phyloP scores from a whole-genome alignment of 306 rosid species.

The Quillaja saponaria region DNA sequence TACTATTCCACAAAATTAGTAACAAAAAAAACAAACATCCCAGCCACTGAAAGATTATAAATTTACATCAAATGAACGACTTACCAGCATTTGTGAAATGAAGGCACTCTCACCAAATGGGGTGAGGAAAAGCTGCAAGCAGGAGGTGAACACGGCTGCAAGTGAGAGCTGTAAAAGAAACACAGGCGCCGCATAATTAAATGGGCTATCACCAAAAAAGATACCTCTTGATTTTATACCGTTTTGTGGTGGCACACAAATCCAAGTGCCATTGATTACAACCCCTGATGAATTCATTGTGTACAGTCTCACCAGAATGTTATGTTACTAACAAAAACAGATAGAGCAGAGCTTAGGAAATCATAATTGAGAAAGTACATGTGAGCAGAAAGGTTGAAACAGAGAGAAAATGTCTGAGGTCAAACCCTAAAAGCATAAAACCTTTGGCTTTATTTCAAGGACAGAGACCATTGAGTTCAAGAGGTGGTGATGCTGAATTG shows the following conservation, averaged over 20 bases:
- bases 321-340: conserved; percentile 6
- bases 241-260: conserved; percentile 16
- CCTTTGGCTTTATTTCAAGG: conserved; percentile 13
- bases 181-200: conserved; percentile 21
- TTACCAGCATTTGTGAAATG: conserved; percentile 57
- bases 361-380: too few relatives aligned
- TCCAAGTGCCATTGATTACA: background rate
- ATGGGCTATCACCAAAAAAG: conserved; percentile 44
- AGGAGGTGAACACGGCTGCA: conserved; percentile 25
- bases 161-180: conserved; percentile 41
- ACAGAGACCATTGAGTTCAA: conserved; percentile 18
- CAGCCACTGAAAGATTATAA: too few relatives aligned
- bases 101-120: conserved; percentile 52
- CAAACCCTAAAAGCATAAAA: conserved; percentile 2
- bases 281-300: background rate
- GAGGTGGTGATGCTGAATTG: conserved; percentile 31
- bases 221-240: conserved; percentile 34
- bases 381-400: too few relatives aligned
- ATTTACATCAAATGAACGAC: background rate
- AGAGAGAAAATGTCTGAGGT: too few relatives aligned
- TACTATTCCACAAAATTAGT: too few relatives aligned
- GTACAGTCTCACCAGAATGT: too few relatives aligned
- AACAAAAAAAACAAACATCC: too few relatives aligned
- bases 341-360: conserved; percentile 2
- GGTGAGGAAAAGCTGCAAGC: conserved; percentile 38